These are phyloP conservation scores for Hypoxylon perforatum DNA, from an alignment of 495 filamentous ascomycete species.

Conservation along the genomic window DNA sequence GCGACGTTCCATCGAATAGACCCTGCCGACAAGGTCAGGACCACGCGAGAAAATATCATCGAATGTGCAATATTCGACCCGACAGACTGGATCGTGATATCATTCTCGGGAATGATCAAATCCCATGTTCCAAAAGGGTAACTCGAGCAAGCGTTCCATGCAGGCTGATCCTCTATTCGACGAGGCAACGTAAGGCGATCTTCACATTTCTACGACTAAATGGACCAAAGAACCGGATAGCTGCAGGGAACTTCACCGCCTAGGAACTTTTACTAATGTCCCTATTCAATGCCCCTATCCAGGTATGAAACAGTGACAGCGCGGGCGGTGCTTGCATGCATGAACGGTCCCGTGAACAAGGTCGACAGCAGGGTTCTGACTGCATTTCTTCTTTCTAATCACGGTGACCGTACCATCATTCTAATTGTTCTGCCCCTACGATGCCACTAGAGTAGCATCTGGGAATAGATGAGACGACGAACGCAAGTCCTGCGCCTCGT, in stretches of 20 bases:
- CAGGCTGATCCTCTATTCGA: conserved; percentile 17
- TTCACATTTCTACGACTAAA: conserved; percentile 17
- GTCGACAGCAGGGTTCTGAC: neutral
- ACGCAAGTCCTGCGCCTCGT: conserved; percentile 21
- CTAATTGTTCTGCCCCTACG: neutral
- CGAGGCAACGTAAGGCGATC: conserved; percentile 25
- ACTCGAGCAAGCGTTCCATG: conserved; percentile 17
- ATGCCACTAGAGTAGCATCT: conserved; percentile 2
- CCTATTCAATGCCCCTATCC: conserved; percentile 6
- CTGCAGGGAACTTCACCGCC: conserved; percentile 26
- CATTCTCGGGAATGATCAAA: conserved; percentile 25
- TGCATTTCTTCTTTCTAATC: conserved; percentile 12
- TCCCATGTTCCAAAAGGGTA: conserved; percentile 26
- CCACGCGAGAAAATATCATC: conserved; percentile 2
- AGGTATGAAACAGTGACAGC: conserved; percentile 11
- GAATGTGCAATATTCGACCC: conserved; percentile 27
- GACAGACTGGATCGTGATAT: conserved; percentile 39
- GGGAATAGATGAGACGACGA: conserved; percentile 7
- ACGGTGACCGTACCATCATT: conserved; percentile 5
- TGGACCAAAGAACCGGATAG: conserved; percentile 13
- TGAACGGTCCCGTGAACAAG: conserved; percentile 31
- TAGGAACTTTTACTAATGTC: neutral
- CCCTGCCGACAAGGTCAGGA: conserved; percentile 9
- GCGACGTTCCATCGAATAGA: conserved; percentile 19
- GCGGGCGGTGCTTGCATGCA: conserved; percentile 23